phyloP scores from a whole-genome alignment of 208 protist genomes.

The Naegleria gruberi region DNA sequence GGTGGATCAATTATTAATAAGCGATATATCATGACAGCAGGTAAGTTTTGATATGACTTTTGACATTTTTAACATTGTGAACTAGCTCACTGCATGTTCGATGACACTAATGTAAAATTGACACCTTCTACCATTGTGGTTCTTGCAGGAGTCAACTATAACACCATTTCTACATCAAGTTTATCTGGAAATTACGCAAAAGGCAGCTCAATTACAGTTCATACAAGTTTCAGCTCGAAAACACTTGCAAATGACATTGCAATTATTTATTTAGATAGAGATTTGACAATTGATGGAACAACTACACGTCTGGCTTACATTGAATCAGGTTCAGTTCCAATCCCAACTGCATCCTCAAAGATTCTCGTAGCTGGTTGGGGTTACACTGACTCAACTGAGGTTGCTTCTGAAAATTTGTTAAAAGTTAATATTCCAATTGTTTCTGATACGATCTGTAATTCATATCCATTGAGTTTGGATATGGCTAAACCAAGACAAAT shows the following conservation, averaged over 20 bases:
- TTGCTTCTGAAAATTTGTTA: not conserved
- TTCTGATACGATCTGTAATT: not conserved
- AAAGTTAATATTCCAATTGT: not conserved
- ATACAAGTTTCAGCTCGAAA: not conserved
- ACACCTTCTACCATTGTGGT: not conserved
- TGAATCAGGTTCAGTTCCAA: not conserved
- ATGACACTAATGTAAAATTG: not conserved
- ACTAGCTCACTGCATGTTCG: not conserved
- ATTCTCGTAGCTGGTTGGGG: not conserved
- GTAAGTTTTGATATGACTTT: not conserved
- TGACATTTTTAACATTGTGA: not conserved
- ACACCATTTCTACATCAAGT: too few relatives aligned
- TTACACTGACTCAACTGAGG: not conserved
- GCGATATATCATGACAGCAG: not conserved
- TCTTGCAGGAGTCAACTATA: not conserved
- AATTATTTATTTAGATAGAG: not conserved
- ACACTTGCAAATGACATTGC: not conserved
- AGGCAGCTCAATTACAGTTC: not conserved
- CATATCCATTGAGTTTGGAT: not conserved
- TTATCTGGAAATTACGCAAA: not conserved
- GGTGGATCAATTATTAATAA: not conserved
- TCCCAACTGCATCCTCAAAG: not conserved
- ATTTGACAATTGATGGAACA: not conserved
- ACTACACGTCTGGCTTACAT: not conserved
- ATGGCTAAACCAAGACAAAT: not conserved